These are phyloP conservation scores for Brassica carinata DNA, from an alignment of 345 rosid species.

Conservation along the genomic window DNA sequence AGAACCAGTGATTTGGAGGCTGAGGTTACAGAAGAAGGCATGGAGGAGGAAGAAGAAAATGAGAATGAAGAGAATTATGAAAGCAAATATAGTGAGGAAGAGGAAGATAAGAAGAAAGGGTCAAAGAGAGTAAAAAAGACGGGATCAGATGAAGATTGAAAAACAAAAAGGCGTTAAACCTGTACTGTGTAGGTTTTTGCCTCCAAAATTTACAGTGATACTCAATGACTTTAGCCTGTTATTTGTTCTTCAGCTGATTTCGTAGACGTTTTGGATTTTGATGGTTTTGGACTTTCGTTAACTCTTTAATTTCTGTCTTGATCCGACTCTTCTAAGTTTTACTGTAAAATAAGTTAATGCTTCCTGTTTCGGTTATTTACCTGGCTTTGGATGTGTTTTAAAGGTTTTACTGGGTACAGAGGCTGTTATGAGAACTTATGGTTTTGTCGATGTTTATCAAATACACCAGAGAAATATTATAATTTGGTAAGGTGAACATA, in stretches of 20 bases:
- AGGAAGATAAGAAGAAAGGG: conserved; percentile 62
- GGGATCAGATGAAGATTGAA: conserved; percentile 71
- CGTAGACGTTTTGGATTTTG: background rate
- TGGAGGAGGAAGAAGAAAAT: conserved; percentile 39
- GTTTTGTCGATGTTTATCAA: too few relatives aligned
- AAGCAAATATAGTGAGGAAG: conserved; percentile 88
- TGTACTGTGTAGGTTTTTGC: too few relatives aligned
- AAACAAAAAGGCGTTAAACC: background rate
- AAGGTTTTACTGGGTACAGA: too few relatives aligned
- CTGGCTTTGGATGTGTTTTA: too few relatives aligned
- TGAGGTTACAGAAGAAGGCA: conserved; percentile 62
- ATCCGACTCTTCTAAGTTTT: too few relatives aligned
- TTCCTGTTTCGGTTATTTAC: too few relatives aligned
- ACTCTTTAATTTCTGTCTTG: background rate
- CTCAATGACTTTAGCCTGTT: background rate
- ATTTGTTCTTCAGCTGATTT: background rate
- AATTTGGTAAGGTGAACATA: background rate
- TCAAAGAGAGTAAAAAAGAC: conserved; percentile 50
- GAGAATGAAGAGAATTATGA: conserved; percentile 67
- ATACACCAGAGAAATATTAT: too few relatives aligned
- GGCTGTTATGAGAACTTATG: too few relatives aligned
- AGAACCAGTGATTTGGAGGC: conserved; percentile 70
- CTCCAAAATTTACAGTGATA: background rate
- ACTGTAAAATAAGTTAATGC: too few relatives aligned
- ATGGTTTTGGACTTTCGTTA: background rate